Evolutionary conservation across 192 early-diverging fungal species (phyloP).

Genomic region (Coemansia sp.): DNA sequence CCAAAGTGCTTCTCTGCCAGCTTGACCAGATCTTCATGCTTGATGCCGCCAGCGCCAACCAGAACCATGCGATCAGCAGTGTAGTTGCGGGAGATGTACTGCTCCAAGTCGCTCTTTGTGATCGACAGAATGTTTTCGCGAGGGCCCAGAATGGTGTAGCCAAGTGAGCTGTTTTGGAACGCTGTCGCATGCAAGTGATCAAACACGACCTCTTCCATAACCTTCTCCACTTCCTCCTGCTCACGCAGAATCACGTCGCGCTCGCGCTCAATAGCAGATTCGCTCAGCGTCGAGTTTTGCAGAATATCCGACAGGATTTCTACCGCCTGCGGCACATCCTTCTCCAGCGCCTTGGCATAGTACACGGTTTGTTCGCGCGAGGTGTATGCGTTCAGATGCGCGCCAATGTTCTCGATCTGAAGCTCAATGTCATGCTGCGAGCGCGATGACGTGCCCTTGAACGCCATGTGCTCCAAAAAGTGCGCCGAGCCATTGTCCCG

Average conservation of each 20-base stretch:
- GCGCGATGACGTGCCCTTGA: constrained; percentile 90
- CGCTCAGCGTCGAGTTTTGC: constrained; percentile 81
- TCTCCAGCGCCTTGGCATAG: constrained; percentile 91
- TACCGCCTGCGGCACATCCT: constrained; percentile 84
- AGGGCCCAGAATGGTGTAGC: constrained; percentile 91
- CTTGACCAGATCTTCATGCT: constrained; percentile 89
- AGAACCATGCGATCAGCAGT: constrained; percentile 97
- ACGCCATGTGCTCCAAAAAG: constrained; percentile 99
- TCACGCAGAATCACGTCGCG: constrained; percentile 97
- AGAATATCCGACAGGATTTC: constrained; percentile 95
- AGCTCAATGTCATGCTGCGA: constrained; percentile 89
- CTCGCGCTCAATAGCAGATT: constrained; percentile 89
- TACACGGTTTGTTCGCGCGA: constrained; percentile 98
- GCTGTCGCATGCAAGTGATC: constrained; percentile 96
- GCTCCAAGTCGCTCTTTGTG: constrained; percentile 75
- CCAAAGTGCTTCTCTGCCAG: constrained; percentile 94
- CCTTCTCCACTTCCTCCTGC: constrained; percentile 88
- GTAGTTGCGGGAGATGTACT: constrained; percentile 94
- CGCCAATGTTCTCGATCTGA: constrained; percentile 97
- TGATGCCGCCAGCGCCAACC: constrained; percentile 86
- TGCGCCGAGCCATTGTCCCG: constrained; percentile 94
- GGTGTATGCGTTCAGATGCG: constrained; percentile 97
- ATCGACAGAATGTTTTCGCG: constrained; percentile 91
- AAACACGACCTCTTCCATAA: constrained; percentile 98
- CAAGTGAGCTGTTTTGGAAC: constrained; percentile 84